Evolutionary conservation across 768 basidiomycete species (phyloP).

Genomic region (Auricularia sp.): DNA sequence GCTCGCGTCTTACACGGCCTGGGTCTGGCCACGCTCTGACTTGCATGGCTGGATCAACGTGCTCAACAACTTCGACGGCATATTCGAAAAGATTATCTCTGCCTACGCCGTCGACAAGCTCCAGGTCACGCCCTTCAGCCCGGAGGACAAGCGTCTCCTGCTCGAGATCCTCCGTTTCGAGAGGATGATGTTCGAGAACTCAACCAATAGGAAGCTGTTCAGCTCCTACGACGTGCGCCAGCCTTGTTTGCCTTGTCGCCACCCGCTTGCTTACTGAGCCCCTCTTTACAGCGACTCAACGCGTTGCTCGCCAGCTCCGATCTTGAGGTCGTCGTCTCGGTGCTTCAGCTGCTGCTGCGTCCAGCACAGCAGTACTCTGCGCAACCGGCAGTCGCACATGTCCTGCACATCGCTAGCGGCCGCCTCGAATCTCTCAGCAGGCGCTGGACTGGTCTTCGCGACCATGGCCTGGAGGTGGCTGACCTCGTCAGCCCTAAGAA

Average conservation of each 20-base stretch:
- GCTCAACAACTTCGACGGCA: constrained; percentile 88
- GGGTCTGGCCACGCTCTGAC: constrained; percentile 96
- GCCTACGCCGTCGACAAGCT: constrained; percentile 81
- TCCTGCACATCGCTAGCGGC: constrained; percentile 70
- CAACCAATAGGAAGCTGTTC: constrained; percentile 94
- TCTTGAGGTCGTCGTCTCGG: constrained; percentile 74
- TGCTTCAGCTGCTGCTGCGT: constrained; percentile 78
- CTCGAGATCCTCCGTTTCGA: constrained; percentile 83
- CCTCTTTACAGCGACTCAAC: constrained; percentile 62
- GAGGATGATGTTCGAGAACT: constrained; percentile 87
- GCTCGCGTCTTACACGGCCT: constrained; percentile 60
- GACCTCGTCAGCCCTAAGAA: constrained; percentile 57
- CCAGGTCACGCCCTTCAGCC: constrained; percentile 71
- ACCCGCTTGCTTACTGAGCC: constrained; percentile 1
- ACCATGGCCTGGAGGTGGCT: constrained; percentile 66
- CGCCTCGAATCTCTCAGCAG: constrained; percentile 77
- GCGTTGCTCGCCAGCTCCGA: constrained; percentile 82
- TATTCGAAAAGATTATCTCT: constrained; percentile 72
- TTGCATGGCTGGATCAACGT: constrained; percentile 94
- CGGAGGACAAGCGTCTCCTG: constrained; percentile 60
- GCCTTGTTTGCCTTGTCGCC: constrained; percentile 3
- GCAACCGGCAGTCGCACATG: constrained; percentile 73
- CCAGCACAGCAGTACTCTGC: constrained; percentile 93
- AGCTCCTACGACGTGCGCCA: constrained; percentile 89
- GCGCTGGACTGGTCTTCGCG: constrained; percentile 74